Conservation (phyloP, 768 basidiomycete species). For the Podaxis carcinomalis region DNA sequence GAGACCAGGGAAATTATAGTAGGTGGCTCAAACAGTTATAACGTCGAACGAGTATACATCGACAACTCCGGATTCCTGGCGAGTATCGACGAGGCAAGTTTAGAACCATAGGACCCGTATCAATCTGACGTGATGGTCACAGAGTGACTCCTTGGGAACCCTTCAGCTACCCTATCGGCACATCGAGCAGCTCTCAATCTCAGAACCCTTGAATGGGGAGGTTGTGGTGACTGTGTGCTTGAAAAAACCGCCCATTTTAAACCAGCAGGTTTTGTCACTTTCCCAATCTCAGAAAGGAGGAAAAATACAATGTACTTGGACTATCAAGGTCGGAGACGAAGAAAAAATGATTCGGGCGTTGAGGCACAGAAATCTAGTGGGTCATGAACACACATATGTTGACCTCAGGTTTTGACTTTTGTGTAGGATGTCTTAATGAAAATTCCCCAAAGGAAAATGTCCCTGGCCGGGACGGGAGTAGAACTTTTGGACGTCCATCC, state of each 20-base stretch:
- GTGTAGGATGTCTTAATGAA: slow-evolving; percentile 9
- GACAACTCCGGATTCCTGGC: slow-evolving; percentile 48
- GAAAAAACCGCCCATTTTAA: slow-evolving; percentile 34
- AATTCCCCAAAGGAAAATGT: slow-evolving; percentile 10
- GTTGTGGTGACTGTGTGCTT: slow-evolving; percentile 27
- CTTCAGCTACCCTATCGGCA: slow-evolving; percentile 39
- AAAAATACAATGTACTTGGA: slow-evolving; percentile 29
- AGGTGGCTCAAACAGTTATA: slow-evolving; percentile 26
- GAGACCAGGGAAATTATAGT: slow-evolving; percentile 34
- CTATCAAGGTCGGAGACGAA: slow-evolving; percentile 28
- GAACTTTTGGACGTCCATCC: slow-evolving; percentile 3
- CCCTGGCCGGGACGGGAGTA: slow-evolving; percentile 7
- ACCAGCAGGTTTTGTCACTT: slow-evolving; percentile 17
- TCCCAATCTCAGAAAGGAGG: slow-evolving; percentile 8
- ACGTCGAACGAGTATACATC: slow-evolving; percentile 44
- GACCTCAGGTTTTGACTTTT: neutral
- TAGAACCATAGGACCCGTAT: neutral
- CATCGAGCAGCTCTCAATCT: slow-evolving; percentile 21
- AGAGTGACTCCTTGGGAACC: slow-evolving; percentile 51
- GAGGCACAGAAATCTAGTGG: slow-evolving; percentile 43
- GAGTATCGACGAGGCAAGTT: slow-evolving; percentile 40
- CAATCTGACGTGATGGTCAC: slow-evolving; percentile 1
- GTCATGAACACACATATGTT: slow-evolving; percentile 11
- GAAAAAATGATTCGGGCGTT: slow-evolving; percentile 37
- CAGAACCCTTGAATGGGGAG: slow-evolving; percentile 18